Evolutionary conservation across 768 basidiomycete species (phyloP).

Genomic region (Astraeus odoratus): DNA sequence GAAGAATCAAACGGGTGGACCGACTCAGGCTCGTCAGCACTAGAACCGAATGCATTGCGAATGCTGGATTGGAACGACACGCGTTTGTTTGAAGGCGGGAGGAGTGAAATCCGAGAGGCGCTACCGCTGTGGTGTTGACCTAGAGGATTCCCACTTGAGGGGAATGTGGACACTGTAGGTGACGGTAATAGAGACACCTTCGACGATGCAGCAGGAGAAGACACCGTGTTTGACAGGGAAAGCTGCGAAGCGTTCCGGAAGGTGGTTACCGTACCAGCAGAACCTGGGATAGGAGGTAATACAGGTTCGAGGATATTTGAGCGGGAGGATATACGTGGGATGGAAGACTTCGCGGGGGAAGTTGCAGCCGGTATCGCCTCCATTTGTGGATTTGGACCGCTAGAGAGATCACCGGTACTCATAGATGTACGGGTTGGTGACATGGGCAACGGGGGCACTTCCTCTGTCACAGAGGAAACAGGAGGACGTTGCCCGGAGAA

Average conservation of each 20-base stretch:
- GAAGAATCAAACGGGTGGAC: not conserved
- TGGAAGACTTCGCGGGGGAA: not conserved
- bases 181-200: conserved; percentile 10
- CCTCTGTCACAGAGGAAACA: conserved; percentile 12
- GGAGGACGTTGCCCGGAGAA: conserved; percentile 23
- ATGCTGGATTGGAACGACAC: conserved; percentile 22
- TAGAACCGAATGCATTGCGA: not conserved
- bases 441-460: conserved; percentile 21
- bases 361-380: not conserved
- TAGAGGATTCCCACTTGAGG: not conserved
- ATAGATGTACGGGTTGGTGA: conserved; percentile 18
- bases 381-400: conserved; percentile 1
- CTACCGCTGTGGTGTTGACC: conserved; percentile 1
- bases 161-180: not conserved
- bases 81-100: conserved; percentile 19
- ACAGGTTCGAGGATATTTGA: conserved; percentile 3
- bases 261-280: conserved; percentile 21
- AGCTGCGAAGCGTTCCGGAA: conserved; percentile 17
- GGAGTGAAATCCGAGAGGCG: conserved; percentile 18
- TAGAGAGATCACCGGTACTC: not conserved
- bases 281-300: conserved; percentile 24
- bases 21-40: conserved; percentile 12
- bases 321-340: conserved; percentile 15
- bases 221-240: conserved; percentile 11
- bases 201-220: conserved; percentile 12